Percentiles rank a stretch among this genome's conserved stretches.
These are phyloP conservation scores for Bjerkandera adusta DNA, from an alignment of 1,284 basidiomycete species.

Conservation along the genomic window DNA sequence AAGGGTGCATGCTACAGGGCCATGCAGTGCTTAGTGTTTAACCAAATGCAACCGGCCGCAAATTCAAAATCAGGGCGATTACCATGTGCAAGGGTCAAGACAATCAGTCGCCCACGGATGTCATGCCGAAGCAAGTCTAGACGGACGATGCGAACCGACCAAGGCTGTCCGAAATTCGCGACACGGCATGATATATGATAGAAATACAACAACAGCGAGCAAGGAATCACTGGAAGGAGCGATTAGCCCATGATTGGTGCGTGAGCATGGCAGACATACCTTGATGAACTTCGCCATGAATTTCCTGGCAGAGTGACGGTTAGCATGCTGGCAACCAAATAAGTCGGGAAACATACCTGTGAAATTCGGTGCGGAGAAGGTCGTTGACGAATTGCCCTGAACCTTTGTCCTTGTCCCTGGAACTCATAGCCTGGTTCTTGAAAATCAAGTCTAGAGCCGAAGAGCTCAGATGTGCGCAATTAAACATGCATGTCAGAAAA, in stretches of 20 bases:
- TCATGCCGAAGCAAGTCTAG: too few species aligned
- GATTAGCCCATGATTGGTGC: background rate
- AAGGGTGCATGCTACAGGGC: too few species aligned
- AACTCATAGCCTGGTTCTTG: slow-evolving; percentile 89
- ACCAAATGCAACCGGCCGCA: too few species aligned
- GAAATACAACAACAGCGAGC: background rate
- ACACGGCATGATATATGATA: background rate
- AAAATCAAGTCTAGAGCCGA: slow-evolving; percentile 79
- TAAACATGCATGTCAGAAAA: too few species aligned
- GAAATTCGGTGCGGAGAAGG: slow-evolving; percentile 87
- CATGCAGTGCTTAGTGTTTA: too few species aligned
- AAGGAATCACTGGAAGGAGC: background rate
- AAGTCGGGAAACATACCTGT: slow-evolving; percentile 57
- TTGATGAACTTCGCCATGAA: slow-evolving; percentile 82
- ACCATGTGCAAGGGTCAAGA: too few species aligned
- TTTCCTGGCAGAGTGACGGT: slow-evolving; percentile 47
- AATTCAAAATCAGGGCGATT: too few species aligned
- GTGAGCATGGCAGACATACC: slow-evolving; percentile 31
- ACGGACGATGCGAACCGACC: too few species aligned
- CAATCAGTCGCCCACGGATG: too few species aligned
- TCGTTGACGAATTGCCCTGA: slow-evolving; percentile 91
- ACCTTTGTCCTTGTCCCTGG: slow-evolving; percentile 63
- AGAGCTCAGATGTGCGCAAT: too few species aligned
- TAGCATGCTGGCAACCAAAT: slow-evolving; percentile 8
- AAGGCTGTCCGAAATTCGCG: too few species aligned